phyloP scores from a whole-genome alignment of 2,329 filamentous ascomycete species.

The Fusarium sp. region DNA sequence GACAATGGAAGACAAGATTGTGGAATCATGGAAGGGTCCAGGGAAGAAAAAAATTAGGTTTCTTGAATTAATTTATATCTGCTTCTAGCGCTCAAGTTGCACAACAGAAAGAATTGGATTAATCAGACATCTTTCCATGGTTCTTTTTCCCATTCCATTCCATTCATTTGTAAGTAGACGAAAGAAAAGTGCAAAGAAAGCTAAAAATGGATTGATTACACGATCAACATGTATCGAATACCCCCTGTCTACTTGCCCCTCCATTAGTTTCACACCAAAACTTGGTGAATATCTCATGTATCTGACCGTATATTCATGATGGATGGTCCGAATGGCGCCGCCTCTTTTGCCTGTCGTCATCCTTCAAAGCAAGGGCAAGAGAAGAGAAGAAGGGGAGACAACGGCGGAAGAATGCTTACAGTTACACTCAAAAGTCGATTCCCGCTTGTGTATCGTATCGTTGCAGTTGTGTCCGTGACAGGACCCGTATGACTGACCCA shows the following conservation, averaged over 20 bases:
- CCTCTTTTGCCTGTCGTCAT: slow-evolving; percentile 21
- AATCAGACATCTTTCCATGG: not conserved
- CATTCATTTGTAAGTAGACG: slow-evolving; percentile 28
- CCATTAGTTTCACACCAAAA: not conserved
- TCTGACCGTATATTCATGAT: not conserved
- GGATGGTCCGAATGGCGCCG: slow-evolving; percentile 22
- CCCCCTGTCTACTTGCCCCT: slow-evolving; percentile 19
- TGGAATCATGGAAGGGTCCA: slow-evolving; percentile 33
- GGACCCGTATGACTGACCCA: not conserved
- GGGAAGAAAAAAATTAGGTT: slow-evolving; percentile 29
- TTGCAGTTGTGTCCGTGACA: slow-evolving; percentile 5
- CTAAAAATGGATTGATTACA: slow-evolving; percentile 3
- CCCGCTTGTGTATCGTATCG: not conserved
- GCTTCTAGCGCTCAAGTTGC: slow-evolving; percentile 16
- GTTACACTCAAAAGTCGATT: not conserved
- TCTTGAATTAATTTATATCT: slow-evolving; percentile 15
- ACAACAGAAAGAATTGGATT: slow-evolving; percentile 14
- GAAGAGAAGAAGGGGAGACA: not conserved
- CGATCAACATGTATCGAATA: not conserved
- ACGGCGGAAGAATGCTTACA: slow-evolving; percentile 17
- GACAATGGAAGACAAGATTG: slow-evolving; percentile 4
- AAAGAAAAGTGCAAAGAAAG: not conserved
- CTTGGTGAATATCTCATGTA: slow-evolving; percentile 5
- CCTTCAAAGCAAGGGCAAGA: slow-evolving; percentile 4
- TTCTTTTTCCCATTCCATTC: slow-evolving; percentile 5